phyloP scores from a whole-genome alignment of 257 asterid species.

The Solanum chiquidenum region DNA sequence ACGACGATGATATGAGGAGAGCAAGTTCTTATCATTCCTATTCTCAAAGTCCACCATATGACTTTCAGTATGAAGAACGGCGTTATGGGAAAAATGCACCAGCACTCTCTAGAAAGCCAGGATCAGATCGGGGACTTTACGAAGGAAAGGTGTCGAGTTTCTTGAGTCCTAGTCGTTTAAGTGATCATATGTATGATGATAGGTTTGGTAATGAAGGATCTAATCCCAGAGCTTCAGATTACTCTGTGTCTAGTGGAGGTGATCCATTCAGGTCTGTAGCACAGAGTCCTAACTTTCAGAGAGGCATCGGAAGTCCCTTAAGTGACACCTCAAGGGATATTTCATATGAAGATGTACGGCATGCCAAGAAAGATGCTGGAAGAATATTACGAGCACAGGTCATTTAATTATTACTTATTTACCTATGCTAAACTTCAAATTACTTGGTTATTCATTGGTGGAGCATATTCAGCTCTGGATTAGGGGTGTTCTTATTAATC shows the following conservation, averaged over 20 bases:
- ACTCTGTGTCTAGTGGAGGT: constrained; percentile 52
- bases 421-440: background rate
- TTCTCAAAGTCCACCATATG: constrained; percentile 98
- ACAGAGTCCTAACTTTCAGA: constrained; percentile 44
- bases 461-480: background rate
- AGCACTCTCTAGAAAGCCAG: constrained; percentile 66
- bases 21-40: constrained; percentile 96
- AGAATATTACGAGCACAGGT: constrained; percentile 43
- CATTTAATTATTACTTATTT: constrained; percentile 5
- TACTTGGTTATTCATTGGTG: background rate
- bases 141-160: constrained; percentile 75
- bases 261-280: constrained; percentile 41
- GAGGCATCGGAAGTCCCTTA: constrained; percentile 50
- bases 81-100: constrained; percentile 70
- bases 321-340: constrained; percentile 52
- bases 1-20: constrained; percentile 67
- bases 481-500: background rate
- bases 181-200: constrained; percentile 41
- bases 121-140: constrained; percentile 83
- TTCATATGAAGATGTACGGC: constrained; percentile 28
- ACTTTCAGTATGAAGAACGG: constrained; percentile 93
- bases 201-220: constrained; percentile 53
- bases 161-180: constrained; percentile 57
- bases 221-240: constrained; percentile 48
- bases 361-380: constrained; percentile 19